Base-by-base conservation (phyloP, 345 rosid species). In the Populus tremula region DNA sequence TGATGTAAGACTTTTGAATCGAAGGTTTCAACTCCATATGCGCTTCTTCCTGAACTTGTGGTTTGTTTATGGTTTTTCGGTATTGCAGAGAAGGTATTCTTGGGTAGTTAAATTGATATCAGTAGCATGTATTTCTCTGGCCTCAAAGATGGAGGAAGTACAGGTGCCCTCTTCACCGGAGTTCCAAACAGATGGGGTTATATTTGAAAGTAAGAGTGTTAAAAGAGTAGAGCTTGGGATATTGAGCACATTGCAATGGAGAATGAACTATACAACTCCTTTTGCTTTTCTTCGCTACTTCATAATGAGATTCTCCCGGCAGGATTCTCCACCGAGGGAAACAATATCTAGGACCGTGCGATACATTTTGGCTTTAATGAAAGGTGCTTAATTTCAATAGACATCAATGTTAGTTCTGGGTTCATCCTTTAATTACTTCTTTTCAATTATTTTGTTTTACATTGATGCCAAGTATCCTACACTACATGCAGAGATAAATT, bases 71-170 rank as follows among this genome's bases (percentile, higher is more conserved):
- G 41, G 35, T 61, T 35, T 18, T 36, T 36, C 36, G 18, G 23
- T 72, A 11, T 73, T 33, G 62, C 92, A 89, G 79, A 76, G 76
- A 25, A 92, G 86, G 63, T 86, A 88, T 84, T 89, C 93, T 41
- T 91, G 99, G 99, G 91, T 83, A 90, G 87, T 89, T 74, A 97
- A 87, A 79, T 91, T 96, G 23, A 83, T 90, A 43, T 89, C 97
- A 16, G 94, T 92, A 16, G 85, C 95, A 39, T 96, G 98, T 49
- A 90, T 96, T 77, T 92, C 98, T 49, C 67, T 96, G 43, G 95
- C 99, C 72, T 97, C 98, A 45, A 96, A 96, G 88, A 91, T 96
- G 33, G 97, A 92, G 84, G 97, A 96, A 85, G 87, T 85, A 43
- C 84, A 87, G 49, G 93, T 89, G 27, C 99, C 98, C 74, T 87